phyloP scores from a whole-genome alignment of 2,329 filamentous ascomycete species.

The Colletotrichum filicis region DNA sequence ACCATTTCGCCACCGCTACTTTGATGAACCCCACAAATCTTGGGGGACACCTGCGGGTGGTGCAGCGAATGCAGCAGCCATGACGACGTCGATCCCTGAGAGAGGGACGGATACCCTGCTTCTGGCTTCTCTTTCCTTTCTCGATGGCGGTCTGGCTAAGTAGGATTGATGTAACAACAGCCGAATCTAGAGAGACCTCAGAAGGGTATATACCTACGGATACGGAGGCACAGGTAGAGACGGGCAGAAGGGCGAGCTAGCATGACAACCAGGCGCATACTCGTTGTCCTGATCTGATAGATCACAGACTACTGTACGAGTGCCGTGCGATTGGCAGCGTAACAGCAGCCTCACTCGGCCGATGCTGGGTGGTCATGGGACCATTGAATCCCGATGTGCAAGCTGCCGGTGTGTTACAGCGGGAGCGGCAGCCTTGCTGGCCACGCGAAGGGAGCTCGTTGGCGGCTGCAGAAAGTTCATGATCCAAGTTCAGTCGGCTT shows the following conservation, averaged over 20 bases:
- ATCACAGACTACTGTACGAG: background rate
- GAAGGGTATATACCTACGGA: background rate
- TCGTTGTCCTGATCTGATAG: constrained; percentile 1
- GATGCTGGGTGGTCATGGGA: constrained; percentile 25
- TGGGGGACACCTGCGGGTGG: constrained; percentile 3
- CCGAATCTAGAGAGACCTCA: background rate
- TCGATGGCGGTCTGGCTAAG: background rate
- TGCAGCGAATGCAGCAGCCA: constrained; percentile 3
- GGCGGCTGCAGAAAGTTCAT: background rate
- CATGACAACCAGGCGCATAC: background rate
- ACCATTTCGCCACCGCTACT: constrained; percentile 27
- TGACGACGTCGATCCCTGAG: constrained; percentile 20
- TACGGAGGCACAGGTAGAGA: background rate
- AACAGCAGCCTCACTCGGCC: constrained; percentile 14
- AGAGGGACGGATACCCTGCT: constrained; percentile 10
- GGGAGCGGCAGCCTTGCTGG: background rate
- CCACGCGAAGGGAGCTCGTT: background rate
- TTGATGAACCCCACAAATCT: constrained; percentile 13
- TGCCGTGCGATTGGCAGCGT: constrained; percentile 11
- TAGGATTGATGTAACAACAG: background rate
- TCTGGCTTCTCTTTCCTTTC: background rate
- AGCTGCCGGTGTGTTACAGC: constrained; percentile 9
- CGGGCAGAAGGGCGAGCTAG: background rate
- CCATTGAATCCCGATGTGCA: constrained; percentile 15
- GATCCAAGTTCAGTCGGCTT: background rate